Base-by-base conservation (phyloP, 495 filamentous ascomycete species). In the Copromyces sp. region DNA sequence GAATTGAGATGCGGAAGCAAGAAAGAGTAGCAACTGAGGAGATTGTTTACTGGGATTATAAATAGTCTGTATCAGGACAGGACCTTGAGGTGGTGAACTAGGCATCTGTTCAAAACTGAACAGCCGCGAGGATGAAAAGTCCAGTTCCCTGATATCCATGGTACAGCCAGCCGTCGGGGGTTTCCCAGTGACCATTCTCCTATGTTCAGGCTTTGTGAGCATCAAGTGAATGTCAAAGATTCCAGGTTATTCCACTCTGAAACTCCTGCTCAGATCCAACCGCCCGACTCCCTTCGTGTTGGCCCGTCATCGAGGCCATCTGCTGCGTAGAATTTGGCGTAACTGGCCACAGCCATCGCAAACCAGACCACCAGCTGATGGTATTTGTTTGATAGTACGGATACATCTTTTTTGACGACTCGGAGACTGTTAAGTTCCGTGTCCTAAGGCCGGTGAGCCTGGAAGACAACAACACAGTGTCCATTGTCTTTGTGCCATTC, bases 381-480 rank as follows among this genome's bases (percentile, higher is more conserved):
- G 4, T 24, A 24, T 24, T 24, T 24, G 24, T 24, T n/a, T n/a
- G n/a, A n/a, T 24, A 24, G 24, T 24, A 3, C 1, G 11, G 11
- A 9, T 1, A 0, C 4, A 3, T 2, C 20, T 53, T 59, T 2
- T 2, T 12, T 59, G 11, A 14, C 12, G 9, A 29, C 11, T 1
- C 20, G 0, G 20, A 29, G 5, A 0, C 11, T 59, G 47, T 24
- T 59, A 4, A 7, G 47, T 29, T 4, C 0, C 4, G 11, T 59
- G 2, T 1, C 47, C 1, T 29, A 2, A 7, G 14, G 11, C 5
- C 24, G 0, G 20, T 17, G 7, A 65, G 29, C 0, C 0, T 0
- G n/a, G 3, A 3, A 29, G 29, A 14, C 4, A 4, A 29, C 1
- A 5, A 53, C 24, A 35, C 11, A 61, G 16, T 53, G 9, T 4